Conservation (phyloP, 2,329 filamentous ascomycete genomes). For the Colletotrichum endophyticum region DNA sequence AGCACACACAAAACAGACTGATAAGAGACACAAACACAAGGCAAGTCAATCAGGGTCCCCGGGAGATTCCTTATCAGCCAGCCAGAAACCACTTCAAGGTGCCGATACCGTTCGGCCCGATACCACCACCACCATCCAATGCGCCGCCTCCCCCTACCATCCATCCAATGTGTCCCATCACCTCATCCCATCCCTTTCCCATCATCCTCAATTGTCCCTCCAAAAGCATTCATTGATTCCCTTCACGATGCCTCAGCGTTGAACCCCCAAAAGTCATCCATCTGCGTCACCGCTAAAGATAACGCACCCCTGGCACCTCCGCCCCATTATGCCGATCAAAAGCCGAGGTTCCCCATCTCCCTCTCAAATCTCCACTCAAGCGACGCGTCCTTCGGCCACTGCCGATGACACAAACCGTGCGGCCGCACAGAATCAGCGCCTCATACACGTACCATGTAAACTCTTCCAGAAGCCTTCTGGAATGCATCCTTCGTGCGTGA, state of each 20-base stretch:
- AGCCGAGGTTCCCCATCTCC: background rate
- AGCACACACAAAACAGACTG: background rate
- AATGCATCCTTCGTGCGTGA: background rate
- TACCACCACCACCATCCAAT: background rate
- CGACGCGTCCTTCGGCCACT: background rate
- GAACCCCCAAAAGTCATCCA: too few species aligned
- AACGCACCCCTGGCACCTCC: background rate
- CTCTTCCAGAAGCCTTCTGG: background rate
- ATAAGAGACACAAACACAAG: background rate
- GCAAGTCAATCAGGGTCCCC: background rate
- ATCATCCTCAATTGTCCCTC: background rate
- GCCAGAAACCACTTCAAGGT: background rate
- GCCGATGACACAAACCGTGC: background rate
- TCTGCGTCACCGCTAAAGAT: background rate
- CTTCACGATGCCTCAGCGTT: background rate
- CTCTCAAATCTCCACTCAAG: background rate
- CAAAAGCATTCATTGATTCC: background rate
- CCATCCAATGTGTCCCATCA: background rate
- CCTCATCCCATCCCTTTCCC: background rate
- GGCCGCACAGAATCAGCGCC: background rate
- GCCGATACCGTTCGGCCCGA: background rate
- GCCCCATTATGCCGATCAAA: conserved; percentile 9
- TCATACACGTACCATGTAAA: background rate
- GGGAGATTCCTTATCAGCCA: background rate
- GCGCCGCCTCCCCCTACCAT: background rate